Base-by-base conservation (phyloP, 2,329 filamentous ascomycete species). In the Didymella sp. region DNA sequence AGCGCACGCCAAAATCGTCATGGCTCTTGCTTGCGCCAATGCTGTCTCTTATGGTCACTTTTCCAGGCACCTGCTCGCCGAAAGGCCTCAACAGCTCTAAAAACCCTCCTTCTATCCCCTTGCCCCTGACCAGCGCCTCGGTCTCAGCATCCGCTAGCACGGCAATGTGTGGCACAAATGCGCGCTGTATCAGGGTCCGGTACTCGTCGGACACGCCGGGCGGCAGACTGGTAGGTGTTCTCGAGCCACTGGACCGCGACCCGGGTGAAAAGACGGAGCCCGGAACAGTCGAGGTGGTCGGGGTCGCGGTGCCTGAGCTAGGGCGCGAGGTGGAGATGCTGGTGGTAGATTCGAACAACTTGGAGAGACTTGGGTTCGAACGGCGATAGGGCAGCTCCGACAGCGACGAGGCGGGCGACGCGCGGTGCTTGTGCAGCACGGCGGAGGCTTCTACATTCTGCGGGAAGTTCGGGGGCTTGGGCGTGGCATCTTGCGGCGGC, bases 1-100 rank as follows among this genome's bases (percentile, higher is more conserved):
- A 97, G 52, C 92, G 89, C 56, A 99, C 84, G 1, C 91, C 89
- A 76, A 92, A 99, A 74, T 98, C 92, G 52, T 97, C 94, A 80
- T 90, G 94, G 35, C 86, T 85, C 71, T 87, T 87, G 72, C 92
- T 93, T 40, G 89, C 86, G 8, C 95, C 94, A 65, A 91, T 87
- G 72, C 93, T 97, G 77, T 99, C 95, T 67, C 95, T 83, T 52
- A 98, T 89, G 3, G 90, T 90, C 48, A 99, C 89, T 71, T 95
- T 96, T 27, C 95, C 95, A 46, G 89, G 86, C 0, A 98, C 84
- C 15, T 84, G 85, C 77, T 99, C 95, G 27, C 95, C 95, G 78
- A 96, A 99, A 0, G 95, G 94, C 47, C 94, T 84, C 53, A 99
- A 79, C 22, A 99, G 80, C 75, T 96, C 90, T 81, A 92, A 88